Percentiles rank a stretch among this genome's conserved stretches.
Conservation (phyloP, 2,329 filamentous ascomycete species). For the Leptographium flavum region DNA sequence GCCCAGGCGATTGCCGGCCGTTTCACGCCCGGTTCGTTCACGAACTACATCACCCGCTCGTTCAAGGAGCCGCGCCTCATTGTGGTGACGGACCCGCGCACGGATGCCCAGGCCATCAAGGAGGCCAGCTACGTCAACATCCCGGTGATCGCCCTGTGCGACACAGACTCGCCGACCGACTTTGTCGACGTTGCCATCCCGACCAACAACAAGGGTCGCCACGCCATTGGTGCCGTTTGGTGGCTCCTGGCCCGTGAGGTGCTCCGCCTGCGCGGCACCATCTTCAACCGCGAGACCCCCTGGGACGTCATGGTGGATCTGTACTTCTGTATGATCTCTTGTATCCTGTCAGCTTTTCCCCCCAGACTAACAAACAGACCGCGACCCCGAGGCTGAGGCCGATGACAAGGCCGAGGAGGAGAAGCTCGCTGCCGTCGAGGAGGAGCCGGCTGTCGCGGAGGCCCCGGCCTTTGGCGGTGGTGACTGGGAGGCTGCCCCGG, state of each 20-base stretch:
- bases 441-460: slow-evolving; percentile 68
- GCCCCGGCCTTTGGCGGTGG: slow-evolving; percentile 46
- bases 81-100: slow-evolving; percentile 98
- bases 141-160: slow-evolving; percentile 96
- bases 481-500: slow-evolving; percentile 77
- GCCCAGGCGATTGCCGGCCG: slow-evolving; percentile 96
- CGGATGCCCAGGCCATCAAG: slow-evolving; percentile 99
- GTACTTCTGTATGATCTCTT: slow-evolving; percentile 69
- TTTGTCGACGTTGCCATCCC: slow-evolving; percentile 99
- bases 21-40: slow-evolving; percentile 99
- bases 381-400: slow-evolving; percentile 98
- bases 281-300: slow-evolving; percentile 87
- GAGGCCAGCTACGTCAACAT: slow-evolving; percentile 99
- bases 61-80: slow-evolving; percentile 99
- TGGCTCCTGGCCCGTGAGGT: slow-evolving; percentile 99
- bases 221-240: slow-evolving; percentile 97
- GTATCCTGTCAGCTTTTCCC: too few relatives aligned
- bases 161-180: slow-evolving; percentile 98
- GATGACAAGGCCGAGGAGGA: slow-evolving; percentile 94
- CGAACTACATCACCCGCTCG: slow-evolving; percentile 99
- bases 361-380: slow-evolving; percentile 39
- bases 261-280: slow-evolving; percentile 93
- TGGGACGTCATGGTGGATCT: slow-evolving; percentile 99
- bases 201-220: slow-evolving; percentile 99
- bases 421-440: slow-evolving; percentile 75